Conservation (phyloP, 73 alveolate genomes). For the Halteria grandinella region DNA sequence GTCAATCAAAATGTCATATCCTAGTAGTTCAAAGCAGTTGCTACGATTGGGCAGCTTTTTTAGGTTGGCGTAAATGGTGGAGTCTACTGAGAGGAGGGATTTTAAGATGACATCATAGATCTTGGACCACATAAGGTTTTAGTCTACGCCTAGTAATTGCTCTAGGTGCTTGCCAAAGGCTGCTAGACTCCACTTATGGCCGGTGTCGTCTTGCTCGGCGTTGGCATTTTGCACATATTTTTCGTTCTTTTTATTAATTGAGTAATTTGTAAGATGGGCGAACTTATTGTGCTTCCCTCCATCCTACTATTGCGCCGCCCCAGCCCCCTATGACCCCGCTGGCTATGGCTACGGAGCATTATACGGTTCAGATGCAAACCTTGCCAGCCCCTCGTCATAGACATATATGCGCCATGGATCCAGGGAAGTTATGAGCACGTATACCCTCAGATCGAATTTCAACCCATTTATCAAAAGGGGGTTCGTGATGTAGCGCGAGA, state of each 20-base stretch:
- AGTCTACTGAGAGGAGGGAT: slow-evolving; percentile 76
- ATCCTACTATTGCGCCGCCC: too few species aligned
- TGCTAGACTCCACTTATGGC: slow-evolving; percentile 88
- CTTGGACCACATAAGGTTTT: slow-evolving; percentile 80
- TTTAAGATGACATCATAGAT: slow-evolving; percentile 87
- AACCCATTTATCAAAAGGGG: slow-evolving; percentile 79
- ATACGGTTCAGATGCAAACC: slow-evolving; percentile 89
- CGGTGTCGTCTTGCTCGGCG: slow-evolving; percentile 80
- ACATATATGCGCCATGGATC: slow-evolving; percentile 79
- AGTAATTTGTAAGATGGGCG: slow-evolving; percentile 87
- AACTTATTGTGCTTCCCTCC: slow-evolving; percentile 74
- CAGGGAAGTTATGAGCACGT: slow-evolving; percentile 75
- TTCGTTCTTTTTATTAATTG: slow-evolving; percentile 85
- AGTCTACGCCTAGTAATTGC: slow-evolving; percentile 73
- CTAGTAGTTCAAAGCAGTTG: slow-evolving; percentile 88
- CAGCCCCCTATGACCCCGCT: too few species aligned
- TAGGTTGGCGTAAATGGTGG: slow-evolving; percentile 55
- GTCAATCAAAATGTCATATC: slow-evolving; percentile 87
- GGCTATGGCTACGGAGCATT: too few species aligned
- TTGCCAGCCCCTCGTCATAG: slow-evolving; percentile 84
- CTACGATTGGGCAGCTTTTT: slow-evolving; percentile 61
- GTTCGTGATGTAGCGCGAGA: slow-evolving; percentile 66
- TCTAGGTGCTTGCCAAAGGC: slow-evolving; percentile 81
- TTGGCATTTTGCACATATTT: slow-evolving; percentile 75
- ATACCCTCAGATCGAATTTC: slow-evolving; percentile 80